Evolutionary conservation across 768 basidiomycete species (phyloP).

Genomic region (Lanmaoa pseudosensibilis): DNA sequence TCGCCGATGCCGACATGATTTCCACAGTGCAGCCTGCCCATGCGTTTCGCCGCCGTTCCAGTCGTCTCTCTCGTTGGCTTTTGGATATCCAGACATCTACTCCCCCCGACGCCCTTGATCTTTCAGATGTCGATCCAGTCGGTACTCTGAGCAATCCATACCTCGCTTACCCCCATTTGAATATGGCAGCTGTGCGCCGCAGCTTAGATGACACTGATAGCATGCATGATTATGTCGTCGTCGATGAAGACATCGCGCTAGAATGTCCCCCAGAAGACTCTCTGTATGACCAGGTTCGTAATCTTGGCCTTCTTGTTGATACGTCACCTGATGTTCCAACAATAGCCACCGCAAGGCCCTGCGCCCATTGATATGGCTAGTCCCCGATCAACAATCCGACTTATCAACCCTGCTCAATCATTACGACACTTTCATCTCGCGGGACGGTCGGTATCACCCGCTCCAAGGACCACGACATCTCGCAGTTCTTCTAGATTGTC

Average conservation of each 20-base stretch:
- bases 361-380: conserved; percentile 26
- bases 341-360: conserved; percentile 25
- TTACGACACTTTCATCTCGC: conserved; percentile 45
- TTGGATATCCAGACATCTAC: conserved; percentile 37
- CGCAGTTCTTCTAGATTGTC: conserved; percentile 42
- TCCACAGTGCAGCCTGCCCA: neutral
- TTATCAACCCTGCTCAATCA: conserved; percentile 39
- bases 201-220: conserved; percentile 36
- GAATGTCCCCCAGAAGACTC: conserved; percentile 26
- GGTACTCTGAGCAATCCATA: conserved; percentile 40
- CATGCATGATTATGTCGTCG: conserved; percentile 42
- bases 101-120: conserved; percentile 18
- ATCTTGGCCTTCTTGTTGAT: conserved; percentile 22
- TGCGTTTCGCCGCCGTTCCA: conserved; percentile 37
- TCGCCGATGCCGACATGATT: conserved; percentile 10
- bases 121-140: conserved; percentile 24
- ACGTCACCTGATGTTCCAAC: conserved; percentile 18
- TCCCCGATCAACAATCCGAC: conserved; percentile 35
- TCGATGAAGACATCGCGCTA: conserved; percentile 34
- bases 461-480: conserved; percentile 37
- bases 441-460: conserved; percentile 41
- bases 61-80: conserved; percentile 46
- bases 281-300: conserved; percentile 26
- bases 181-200: conserved; percentile 26
- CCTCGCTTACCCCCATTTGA: conserved; percentile 42